These are phyloP conservation scores for Begonia fuchsioides DNA, from an alignment of 306 rosid species.

Conservation along the genomic window DNA sequence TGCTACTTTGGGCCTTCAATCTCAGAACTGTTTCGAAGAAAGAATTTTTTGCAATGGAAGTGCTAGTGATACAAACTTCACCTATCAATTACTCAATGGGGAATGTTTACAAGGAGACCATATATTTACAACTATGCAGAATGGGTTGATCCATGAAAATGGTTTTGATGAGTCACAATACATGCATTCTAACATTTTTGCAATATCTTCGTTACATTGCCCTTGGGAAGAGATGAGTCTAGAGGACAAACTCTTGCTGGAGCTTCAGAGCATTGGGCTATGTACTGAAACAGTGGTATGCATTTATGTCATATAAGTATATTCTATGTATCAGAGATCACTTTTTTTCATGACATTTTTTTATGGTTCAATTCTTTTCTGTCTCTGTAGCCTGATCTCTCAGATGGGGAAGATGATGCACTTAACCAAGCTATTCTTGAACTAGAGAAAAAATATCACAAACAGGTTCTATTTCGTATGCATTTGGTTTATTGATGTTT, in stretches of 20 bases:
- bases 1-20: constrained; percentile 14
- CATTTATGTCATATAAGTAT: constrained; percentile 8
- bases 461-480: constrained; percentile 40
- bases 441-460: constrained; percentile 39
- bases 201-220: constrained; percentile 19
- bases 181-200: constrained; percentile 15
- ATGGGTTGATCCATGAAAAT: constrained; percentile 25
- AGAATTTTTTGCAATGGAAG: constrained; percentile 36
- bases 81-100: constrained; percentile 15
- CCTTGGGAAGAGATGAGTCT: constrained; percentile 35
- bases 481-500: background rate
- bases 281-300: constrained; percentile 67
- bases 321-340: constrained; percentile 1
- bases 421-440: constrained; percentile 48
- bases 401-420: constrained; percentile 58
- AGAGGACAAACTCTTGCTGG: constrained; percentile 60
- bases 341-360: constrained; percentile 6
- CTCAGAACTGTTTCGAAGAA: constrained; percentile 18
- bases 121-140: constrained; percentile 15
- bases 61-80: constrained; percentile 20
- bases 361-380: constrained; percentile 9
- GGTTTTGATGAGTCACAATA: constrained; percentile 24
- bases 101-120: too few species aligned
- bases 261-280: constrained; percentile 63
- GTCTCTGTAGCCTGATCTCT: constrained; percentile 55